These are phyloP conservation scores for Cordyceps javanica DNA, from an alignment of 2,329 filamentous ascomycete genomes.

Conservation along the genomic window DNA sequence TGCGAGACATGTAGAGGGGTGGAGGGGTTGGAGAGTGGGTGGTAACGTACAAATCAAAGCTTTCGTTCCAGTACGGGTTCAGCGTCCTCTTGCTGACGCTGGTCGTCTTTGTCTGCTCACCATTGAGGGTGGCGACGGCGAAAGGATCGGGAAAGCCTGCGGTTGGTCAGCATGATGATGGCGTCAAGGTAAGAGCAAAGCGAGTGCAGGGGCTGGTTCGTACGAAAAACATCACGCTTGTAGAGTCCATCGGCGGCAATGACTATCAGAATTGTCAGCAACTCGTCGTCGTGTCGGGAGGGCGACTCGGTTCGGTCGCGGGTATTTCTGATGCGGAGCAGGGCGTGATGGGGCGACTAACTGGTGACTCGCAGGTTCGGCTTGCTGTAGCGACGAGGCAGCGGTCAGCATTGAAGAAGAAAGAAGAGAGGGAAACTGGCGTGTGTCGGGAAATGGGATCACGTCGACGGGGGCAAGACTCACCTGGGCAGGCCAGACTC, in stretches of 20 bases:
- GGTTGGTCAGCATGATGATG: slow-evolving; percentile 23
- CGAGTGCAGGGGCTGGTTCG: slow-evolving; percentile 26
- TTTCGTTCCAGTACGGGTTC: slow-evolving; percentile 99
- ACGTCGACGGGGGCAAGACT: slow-evolving; percentile 17
- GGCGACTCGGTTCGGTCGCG: background rate
- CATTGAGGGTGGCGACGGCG: slow-evolving; percentile 92
- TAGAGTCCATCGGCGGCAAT: slow-evolving; percentile 98
- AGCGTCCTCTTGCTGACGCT: slow-evolving; percentile 94
- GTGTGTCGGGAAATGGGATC: slow-evolving; percentile 12
- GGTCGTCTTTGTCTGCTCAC: slow-evolving; percentile 98
- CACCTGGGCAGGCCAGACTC: slow-evolving; percentile 32
- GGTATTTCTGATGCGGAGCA: slow-evolving; percentile 1
- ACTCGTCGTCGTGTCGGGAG: slow-evolving; percentile 13
- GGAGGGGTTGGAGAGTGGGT: too few species aligned
- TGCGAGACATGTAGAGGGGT: slow-evolving; percentile 1
- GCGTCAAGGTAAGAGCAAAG: slow-evolving; percentile 21
- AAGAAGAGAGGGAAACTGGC: too few species aligned
- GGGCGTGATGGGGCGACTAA: slow-evolving; percentile 40
- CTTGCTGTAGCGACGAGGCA: slow-evolving; percentile 44
- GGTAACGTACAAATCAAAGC: slow-evolving; percentile 85
- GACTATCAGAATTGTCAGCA: slow-evolving; percentile 56
- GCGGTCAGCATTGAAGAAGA: slow-evolving; percentile 25
- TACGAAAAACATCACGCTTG: slow-evolving; percentile 99
- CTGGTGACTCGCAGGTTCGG: slow-evolving; percentile 91
- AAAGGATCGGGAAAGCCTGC: slow-evolving; percentile 96